Evolutionary conservation across 2,329 filamentous ascomycete species (phyloP).

Genomic region (Gaeumannomyces sp.): DNA sequence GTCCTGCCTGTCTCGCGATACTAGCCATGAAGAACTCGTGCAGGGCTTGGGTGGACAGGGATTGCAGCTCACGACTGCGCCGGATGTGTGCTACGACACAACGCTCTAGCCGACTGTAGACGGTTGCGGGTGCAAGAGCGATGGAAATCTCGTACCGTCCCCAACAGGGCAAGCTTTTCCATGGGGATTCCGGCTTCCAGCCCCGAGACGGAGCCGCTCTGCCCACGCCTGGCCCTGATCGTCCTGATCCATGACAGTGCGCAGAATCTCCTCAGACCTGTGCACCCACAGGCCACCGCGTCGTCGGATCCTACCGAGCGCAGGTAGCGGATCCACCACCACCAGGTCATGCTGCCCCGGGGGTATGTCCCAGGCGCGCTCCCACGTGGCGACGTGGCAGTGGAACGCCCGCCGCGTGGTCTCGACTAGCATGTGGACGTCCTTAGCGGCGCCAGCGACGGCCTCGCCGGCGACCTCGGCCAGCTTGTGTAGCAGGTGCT

Average conservation of each 20-base stretch:
- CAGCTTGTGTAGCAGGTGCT: conserved; percentile 6
- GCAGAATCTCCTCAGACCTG: neutral
- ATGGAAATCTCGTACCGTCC: neutral
- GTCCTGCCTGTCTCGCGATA: neutral
- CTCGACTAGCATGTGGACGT: neutral
- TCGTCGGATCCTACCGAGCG: neutral
- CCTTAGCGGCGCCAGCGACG: neutral
- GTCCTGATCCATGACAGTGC: neutral
- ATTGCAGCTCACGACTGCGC: neutral
- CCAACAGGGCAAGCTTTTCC: neutral
- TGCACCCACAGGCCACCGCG: neutral
- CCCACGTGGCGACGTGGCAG: conserved; percentile 5
- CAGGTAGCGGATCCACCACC: conserved; percentile 5
- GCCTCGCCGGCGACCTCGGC: conserved; percentile 1
- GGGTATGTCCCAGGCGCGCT: neutral
- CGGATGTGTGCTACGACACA: neutral
- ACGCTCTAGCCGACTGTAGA: neutral
- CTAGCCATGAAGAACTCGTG: neutral
- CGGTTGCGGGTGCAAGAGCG: neutral
- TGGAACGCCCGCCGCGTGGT: conserved; percentile 2
- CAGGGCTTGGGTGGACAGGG: neutral
- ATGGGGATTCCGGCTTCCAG: neutral
- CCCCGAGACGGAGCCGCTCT: neutral
- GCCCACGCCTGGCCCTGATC: too few species aligned
- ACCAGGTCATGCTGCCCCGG: neutral